Base-by-base conservation (phyloP, 2,329 filamentous ascomycete genomes). In the Bisporella sp. region DNA sequence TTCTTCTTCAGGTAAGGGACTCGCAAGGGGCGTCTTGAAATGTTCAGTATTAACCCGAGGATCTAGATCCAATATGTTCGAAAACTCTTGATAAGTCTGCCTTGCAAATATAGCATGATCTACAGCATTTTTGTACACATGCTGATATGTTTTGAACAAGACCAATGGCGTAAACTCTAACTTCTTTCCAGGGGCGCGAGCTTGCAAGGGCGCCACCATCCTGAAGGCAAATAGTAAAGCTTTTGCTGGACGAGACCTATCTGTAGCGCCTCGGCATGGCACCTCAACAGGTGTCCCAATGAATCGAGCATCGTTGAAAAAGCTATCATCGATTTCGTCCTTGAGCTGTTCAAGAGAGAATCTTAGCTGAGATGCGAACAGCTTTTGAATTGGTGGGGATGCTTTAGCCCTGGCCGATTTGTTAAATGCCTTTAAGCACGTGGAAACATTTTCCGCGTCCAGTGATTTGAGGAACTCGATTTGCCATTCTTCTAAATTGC, bases 91-190 rank as follows among this genome's bases (percentile, higher is more conserved):
- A 59, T 82, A 77, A 2, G 84, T 73, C 32, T 74, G 74, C 50
- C 78, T 75, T 1, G 76, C 73, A 58, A 88, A 87, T 2, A 73
- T 74, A 4, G 78, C 72, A 42, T 81, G 74, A 55, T 81, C 77
- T 0, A 72, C 68, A 32, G 75, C 71, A 52, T 73, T 73, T 31
- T 74, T 70, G 57, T 82, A 77, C 0, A 79, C 74, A 54, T 84
- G 76, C 64, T 88, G 85, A 51, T 83, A 81, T 6, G 77, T 71
- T 56, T 79, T 81, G 69, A 87, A 87, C 56, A 87, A 81, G 42
- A 69, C 76, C 31, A 87, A 68, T 0, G 84, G 82, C 1, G 77
- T 72, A 56, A 85, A 84, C 49, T 75, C 72, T 59, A 79, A 77
- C 31, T 73, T 73, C 1, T 75, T 68, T 28, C 75, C 74, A 2